A percentile compares a stretch with the other conserved stretches of the same genome.
phyloP scores from a whole-genome alignment of 2,329 filamentous ascomycete genomes.

The Colletotrichum sp. region DNA sequence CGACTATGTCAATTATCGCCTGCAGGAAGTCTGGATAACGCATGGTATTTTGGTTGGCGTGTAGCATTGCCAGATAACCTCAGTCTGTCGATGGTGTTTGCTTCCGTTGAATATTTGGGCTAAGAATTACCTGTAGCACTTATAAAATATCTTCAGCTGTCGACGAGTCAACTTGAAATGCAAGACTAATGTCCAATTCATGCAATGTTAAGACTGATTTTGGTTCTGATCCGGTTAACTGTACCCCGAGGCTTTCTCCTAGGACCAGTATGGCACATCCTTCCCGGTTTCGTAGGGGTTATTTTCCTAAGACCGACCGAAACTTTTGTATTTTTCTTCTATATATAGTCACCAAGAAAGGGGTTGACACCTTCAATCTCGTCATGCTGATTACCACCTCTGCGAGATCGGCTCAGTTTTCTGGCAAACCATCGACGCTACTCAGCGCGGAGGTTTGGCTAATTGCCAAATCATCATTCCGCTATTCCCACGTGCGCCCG shows the following conservation, averaged over 20 bases:
- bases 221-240: neutral
- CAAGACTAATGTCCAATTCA: fast-evolving
- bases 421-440: neutral
- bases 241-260: neutral
- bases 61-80: neutral
- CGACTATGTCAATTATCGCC: fast-evolving
- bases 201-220: neutral
- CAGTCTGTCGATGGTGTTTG: fast-evolving
- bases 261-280: neutral
- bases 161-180: neutral
- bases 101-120: neutral
- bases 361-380: fast-evolving
- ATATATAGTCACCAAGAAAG: neutral
- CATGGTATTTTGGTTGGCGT: neutral
- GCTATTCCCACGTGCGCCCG: neutral
- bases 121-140: fast-evolving
- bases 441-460: neutral
- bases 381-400: neutral
- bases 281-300: neutral
- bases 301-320: neutral
- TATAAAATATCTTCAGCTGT: neutral
- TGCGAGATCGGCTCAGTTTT: neutral
- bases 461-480: neutral
- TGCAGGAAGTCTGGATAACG: fast-evolving
- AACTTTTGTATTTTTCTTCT: neutral